Evolutionary conservation across 805 yeast genomes (phyloP), one percentile per base, ranked within the genome.

Genomic region (Lachancea nothofagi): DNA sequence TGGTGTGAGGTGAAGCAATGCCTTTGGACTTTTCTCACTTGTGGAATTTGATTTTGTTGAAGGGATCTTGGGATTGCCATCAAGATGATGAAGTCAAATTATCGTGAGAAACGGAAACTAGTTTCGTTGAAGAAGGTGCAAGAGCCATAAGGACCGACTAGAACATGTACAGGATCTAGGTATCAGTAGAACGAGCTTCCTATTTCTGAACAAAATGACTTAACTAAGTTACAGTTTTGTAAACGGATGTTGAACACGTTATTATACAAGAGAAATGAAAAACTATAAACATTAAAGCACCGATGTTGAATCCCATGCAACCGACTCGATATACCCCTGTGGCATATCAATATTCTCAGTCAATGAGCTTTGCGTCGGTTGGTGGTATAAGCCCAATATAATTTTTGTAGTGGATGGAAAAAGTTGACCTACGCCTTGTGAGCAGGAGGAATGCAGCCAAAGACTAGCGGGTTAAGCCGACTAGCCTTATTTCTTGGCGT

Each of bases 241-340:
- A 25, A 33, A 33, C 29, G 37, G 37, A 31, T 59, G 64, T 59
- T 59, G 64, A 59, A 58, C 57, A 61, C 64, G 62, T 55, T 58
- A 50, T 41, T 46, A 42, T 51, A 51, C 46, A 51, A 47, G 46
- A 39, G 50, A 36, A 36, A 31, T 38, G 38, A 46, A 38, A 34
- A 45, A 42, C 31, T 33, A 43, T 37, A 28, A 42, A 27, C 29
- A 38, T 29, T 30, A 32, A 52, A 52, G 44, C 50, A 53, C 58
- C 54, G 58, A 52, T 54, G 59, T 54, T 54, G 59, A 54, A 54
- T 54, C 59, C 55, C 49, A 44, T 39, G 30, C 29, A 33, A 29
- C 14, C 38, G 22, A 14, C 33, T 12, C 20, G 15, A 18, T 19
- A 24, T 7, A 32, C 24, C 33, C 24, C 33, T 30, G 7, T 30